phyloP scores from a whole-genome alignment of 2,329 filamentous ascomycete species.

The Diaporthe helianthi region DNA sequence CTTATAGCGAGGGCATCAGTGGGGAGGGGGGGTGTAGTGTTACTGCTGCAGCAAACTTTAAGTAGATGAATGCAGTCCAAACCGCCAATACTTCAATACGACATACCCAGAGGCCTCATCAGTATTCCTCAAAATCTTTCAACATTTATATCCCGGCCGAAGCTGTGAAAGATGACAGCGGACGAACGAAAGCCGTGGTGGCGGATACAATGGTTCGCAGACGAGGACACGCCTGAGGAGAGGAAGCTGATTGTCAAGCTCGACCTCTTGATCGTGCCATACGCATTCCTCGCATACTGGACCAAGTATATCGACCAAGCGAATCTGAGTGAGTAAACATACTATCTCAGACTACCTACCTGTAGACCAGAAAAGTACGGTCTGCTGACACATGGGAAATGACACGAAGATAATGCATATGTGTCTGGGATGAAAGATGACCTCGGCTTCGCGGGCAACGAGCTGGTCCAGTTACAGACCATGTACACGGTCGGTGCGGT shows the following conservation, averaged over 20 bases:
- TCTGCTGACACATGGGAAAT: not conserved
- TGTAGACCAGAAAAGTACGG: slow-evolving; percentile 33
- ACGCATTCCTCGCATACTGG: slow-evolving; percentile 63
- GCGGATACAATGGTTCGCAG: slow-evolving; percentile 51
- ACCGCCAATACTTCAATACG: not conserved
- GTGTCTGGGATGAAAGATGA: slow-evolving; percentile 62
- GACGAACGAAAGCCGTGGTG: slow-evolving; percentile 20
- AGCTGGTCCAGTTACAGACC: slow-evolving; percentile 62
- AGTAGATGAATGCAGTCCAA: not conserved
- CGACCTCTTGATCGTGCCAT: slow-evolving; percentile 62
- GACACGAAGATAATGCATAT: slow-evolving; percentile 57
- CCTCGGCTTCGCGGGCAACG: slow-evolving; percentile 57
- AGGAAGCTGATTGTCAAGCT: slow-evolving; percentile 61
- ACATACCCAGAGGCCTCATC: not conserved
- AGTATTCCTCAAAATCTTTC: not conserved
- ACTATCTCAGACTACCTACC: not conserved
- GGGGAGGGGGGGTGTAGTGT: not conserved
- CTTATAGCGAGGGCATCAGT: not conserved
- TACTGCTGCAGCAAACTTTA: not conserved
- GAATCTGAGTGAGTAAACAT: slow-evolving; percentile 53
- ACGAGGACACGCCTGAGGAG: slow-evolving; percentile 57
- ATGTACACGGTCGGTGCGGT: slow-evolving; percentile 60
- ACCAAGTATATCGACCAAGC: slow-evolving; percentile 63
- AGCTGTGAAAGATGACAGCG: not conserved
- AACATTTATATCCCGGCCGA: not conserved